phyloP scores from a whole-genome alignment of 352 stramenopile species.

The Globisporangium viniferum region DNA sequence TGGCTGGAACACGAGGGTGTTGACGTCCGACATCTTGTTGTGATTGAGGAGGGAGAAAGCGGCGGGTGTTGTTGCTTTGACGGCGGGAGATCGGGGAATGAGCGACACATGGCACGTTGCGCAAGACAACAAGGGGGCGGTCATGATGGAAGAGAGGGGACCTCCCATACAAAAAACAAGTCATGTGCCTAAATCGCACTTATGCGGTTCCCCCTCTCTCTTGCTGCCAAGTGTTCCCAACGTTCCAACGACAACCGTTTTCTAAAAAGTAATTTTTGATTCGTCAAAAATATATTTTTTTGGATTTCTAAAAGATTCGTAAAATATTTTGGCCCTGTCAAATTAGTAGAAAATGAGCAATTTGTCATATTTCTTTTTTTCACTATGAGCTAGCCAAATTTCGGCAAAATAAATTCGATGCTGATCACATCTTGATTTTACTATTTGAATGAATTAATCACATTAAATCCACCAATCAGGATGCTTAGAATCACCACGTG shows the following conservation, averaged over 20 bases:
- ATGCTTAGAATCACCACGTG: not conserved
- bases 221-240: too few species aligned
- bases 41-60: not conserved
- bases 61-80: conserved; percentile 2
- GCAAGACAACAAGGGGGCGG: not conserved
- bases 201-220: too few species aligned
- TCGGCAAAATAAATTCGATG: too few species aligned
- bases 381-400: not conserved
- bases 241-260: too few species aligned
- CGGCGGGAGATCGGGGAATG: conserved; percentile 20
- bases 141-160: too few species aligned
- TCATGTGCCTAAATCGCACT: too few species aligned
- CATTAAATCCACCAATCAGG: not conserved
- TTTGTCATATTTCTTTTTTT: not conserved
- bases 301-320: too few species aligned
- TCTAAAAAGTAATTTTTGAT: too few species aligned
- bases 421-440: too few species aligned
- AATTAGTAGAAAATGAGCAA: not conserved
- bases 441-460: not conserved
- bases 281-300: too few species aligned
- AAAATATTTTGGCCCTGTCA: not conserved
- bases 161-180: too few species aligned
- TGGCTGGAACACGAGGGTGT: conserved; percentile 93
- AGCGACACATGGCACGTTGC: conserved; percentile 14
- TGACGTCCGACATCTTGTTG: conserved; percentile 82